phyloP scores from a whole-genome alignment of 352 stramenopile genomes.

The Thalassiosira delicatula region DNA sequence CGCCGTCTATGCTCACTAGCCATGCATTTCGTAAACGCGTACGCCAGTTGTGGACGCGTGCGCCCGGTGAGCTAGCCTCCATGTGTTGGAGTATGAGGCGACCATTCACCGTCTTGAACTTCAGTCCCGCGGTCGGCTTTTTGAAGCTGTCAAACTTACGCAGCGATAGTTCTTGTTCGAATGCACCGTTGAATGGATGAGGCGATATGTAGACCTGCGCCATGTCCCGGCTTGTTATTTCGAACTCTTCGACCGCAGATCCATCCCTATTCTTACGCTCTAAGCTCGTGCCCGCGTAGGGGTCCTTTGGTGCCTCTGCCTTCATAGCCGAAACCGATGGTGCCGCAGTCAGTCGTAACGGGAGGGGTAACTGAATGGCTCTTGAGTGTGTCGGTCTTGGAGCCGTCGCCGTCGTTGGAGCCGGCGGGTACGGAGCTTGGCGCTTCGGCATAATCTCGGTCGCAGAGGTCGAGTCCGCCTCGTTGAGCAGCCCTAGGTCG shows the following conservation, averaged over 20 bases:
- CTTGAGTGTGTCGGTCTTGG: not conserved
- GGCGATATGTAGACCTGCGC: not conserved
- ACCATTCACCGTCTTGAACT: not conserved
- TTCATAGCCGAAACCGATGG: no score
- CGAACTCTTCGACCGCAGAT: not conserved
- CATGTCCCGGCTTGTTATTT: not conserved
- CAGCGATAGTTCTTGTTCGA: not conserved
- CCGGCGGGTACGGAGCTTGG: not conserved
- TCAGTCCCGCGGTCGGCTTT: not conserved
- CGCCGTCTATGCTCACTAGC: not conserved
- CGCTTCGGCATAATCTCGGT: not conserved
- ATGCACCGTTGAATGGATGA: not conserved
- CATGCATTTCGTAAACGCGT: not conserved
- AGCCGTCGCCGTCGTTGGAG: no score
- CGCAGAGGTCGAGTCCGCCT: not conserved
- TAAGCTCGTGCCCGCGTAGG: not conserved
- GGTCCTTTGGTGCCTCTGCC: not conserved
- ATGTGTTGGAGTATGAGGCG: not conserved
- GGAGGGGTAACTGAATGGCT: no score
- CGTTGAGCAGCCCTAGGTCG: constrained; percentile 15
- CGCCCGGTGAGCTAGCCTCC: not conserved
- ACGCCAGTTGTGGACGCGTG: not conserved
- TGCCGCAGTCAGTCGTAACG: no score
- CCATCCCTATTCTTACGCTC: not conserved
- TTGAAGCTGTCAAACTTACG: not conserved